Percentiles rank a stretch among this genome's conserved stretches.
Evolutionary conservation across 176 grass and related monocot species (phyloP).

Genomic region (Carex littledalei): DNA sequence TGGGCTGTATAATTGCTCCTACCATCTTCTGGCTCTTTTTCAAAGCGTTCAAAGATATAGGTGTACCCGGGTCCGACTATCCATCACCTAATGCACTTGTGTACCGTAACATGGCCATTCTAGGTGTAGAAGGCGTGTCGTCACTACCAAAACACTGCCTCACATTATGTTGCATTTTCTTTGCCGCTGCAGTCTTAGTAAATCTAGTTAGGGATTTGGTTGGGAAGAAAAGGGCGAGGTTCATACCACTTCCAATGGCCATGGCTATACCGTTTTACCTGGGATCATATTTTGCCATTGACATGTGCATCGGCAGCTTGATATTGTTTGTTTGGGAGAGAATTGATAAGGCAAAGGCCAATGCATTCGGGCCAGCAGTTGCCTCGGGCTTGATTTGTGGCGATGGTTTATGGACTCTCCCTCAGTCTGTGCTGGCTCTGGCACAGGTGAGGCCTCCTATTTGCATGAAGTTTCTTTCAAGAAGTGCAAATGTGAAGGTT

Average conservation of each 20-base stretch:
- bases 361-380: constrained; percentile 51
- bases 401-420: constrained; percentile 66
- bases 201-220: constrained; percentile 41
- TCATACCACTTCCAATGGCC: constrained; percentile 49
- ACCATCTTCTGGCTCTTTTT: constrained; percentile 59
- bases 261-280: constrained; percentile 66
- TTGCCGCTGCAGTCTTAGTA: constrained; percentile 30
- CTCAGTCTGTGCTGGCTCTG: constrained; percentile 61
- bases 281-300: constrained; percentile 50
- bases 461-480: constrained; percentile 80
- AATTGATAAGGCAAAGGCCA: constrained; percentile 26
- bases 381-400: constrained; percentile 72
- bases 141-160: constrained; percentile 50
- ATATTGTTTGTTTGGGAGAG: constrained; percentile 41
- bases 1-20: constrained; percentile 57
- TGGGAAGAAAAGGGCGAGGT: constrained; percentile 20
- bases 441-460: constrained; percentile 52
- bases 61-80: constrained; percentile 38
- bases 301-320: constrained; percentile 62
- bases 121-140: constrained; percentile 39
- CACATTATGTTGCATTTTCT: constrained; percentile 38
- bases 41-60: constrained; percentile 38
- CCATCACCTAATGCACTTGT: constrained; percentile 45
- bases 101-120: constrained; percentile 58
- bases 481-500: constrained; percentile 33